These are phyloP conservation scores for Sordaria brevicollis DNA, from an alignment of 495 filamentous ascomycete genomes.

Conservation along the genomic window DNA sequence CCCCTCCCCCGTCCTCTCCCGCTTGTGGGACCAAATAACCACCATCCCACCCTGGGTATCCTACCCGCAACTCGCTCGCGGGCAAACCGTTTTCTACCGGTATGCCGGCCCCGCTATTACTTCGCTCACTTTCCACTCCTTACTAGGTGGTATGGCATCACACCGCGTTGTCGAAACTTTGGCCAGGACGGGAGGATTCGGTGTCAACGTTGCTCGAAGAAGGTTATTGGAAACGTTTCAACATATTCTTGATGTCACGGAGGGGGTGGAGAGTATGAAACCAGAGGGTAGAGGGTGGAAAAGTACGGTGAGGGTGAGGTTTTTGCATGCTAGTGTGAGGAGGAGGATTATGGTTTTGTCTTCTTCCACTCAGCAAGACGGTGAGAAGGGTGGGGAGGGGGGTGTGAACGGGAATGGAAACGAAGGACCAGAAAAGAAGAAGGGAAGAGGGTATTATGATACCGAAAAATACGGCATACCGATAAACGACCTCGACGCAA, in stretches of 20 bases:
- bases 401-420: neutral
- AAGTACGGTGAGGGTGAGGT: conserved; percentile 61
- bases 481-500: conserved; percentile 64
- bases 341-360: conserved; percentile 22
- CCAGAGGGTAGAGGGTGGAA: conserved; percentile 57
- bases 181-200: conserved; percentile 69
- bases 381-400: neutral
- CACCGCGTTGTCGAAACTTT: conserved; percentile 63
- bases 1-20: conserved; percentile 44
- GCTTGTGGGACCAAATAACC: conserved; percentile 62
- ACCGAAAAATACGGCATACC: conserved; percentile 50
- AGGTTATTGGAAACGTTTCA: conserved; percentile 69
- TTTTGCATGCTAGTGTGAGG: conserved; percentile 65
- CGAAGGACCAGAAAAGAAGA: too few relatives aligned
- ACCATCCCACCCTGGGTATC: conserved; percentile 71
- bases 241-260: conserved; percentile 62
- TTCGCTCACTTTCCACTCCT: conserved; percentile 50
- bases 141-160: conserved; percentile 56
- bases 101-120: conserved; percentile 58
- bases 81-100: conserved; percentile 59
- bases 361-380: too few relatives aligned
- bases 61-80: conserved; percentile 66
- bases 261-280: conserved; percentile 52
- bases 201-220: conserved; percentile 53
- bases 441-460: conserved; percentile 43